These are phyloP conservation scores for Leccinum imitatum DNA, from an alignment of 768 basidiomycete species.

Conservation along the genomic window DNA sequence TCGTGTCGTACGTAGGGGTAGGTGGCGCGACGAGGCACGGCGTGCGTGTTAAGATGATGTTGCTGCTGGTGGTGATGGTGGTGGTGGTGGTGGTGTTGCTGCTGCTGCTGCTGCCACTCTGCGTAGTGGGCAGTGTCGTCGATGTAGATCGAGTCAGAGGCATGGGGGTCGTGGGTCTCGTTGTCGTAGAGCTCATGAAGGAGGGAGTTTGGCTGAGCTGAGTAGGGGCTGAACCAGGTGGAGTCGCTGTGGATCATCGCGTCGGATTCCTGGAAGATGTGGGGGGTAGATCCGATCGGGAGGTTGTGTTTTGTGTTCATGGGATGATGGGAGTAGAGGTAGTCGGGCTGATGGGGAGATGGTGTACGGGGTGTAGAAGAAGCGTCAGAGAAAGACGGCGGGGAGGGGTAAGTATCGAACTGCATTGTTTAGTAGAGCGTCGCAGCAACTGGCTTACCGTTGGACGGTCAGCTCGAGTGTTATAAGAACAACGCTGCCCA, in stretches of 20 bases:
- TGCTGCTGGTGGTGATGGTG: constrained; percentile 42
- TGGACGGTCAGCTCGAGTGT: constrained; percentile 18
- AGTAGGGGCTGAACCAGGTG: constrained; percentile 35
- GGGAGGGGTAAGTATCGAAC: constrained; percentile 59
- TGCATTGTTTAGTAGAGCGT: constrained; percentile 38
- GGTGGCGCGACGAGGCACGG: constrained; percentile 60
- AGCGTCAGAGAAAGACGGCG: constrained; percentile 58
- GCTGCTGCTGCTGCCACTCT: constrained; percentile 38
- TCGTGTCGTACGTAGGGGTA: constrained; percentile 79
- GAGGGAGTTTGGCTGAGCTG: constrained; percentile 47
- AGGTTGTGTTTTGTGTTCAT: constrained; percentile 39
- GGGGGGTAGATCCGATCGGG: constrained; percentile 45
- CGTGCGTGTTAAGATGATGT: constrained; percentile 25
- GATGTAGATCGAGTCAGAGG: constrained; percentile 32
- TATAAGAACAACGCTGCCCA: constrained; percentile 36
- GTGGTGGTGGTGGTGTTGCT: constrained; percentile 27
- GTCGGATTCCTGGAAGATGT: constrained; percentile 48
- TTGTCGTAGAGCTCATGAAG: constrained; percentile 73
- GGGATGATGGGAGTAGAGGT: constrained; percentile 23
- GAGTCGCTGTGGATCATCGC: constrained; percentile 39
- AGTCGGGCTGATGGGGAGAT: constrained; percentile 51
- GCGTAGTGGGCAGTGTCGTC: constrained; percentile 36
- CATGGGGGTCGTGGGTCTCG: constrained; percentile 44
- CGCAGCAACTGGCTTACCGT: constrained; percentile 22
- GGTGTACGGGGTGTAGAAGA: constrained; percentile 72